These are phyloP conservation scores for Thraustochytrium striatum DNA, from an alignment of 352 stramenopile species.

Conservation along the genomic window DNA sequence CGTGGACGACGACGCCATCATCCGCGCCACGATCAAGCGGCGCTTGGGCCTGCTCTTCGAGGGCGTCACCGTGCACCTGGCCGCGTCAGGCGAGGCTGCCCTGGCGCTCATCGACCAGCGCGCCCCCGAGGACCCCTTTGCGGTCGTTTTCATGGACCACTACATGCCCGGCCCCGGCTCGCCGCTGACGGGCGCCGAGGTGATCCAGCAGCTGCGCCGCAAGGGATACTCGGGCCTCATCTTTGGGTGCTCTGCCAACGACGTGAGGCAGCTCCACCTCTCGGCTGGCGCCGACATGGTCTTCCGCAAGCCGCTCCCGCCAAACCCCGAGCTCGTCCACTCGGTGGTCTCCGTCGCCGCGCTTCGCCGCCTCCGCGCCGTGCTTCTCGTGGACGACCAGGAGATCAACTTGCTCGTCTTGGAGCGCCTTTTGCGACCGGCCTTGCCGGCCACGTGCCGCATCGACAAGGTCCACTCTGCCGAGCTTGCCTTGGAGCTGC, in stretches of 20 bases:
- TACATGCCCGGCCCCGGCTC: conserved; percentile 58
- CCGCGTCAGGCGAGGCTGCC: conserved; percentile 55
- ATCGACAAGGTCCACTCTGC: no score
- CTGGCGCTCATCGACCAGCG: no score
- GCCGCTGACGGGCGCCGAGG: conserved; percentile 57
- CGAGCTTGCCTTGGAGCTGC: no score
- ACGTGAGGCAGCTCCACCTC: conserved; percentile 55
- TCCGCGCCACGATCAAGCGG: conserved; percentile 54
- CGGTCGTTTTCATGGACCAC: conserved; percentile 58
- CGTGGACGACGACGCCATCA: conserved; percentile 57
- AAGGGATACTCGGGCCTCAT: conserved; percentile 52
- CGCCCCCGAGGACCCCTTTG: conserved; percentile 26
- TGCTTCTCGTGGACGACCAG: no score
- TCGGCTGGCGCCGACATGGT: conserved; percentile 56
- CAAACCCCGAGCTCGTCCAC: no score
- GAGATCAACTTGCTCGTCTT: no score
- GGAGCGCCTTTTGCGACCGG: no score
- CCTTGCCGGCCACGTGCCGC: no score
- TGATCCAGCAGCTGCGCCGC: conserved; percentile 51
- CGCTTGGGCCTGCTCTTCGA: conserved; percentile 48
- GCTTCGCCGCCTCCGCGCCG: no score
- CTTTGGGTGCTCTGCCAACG: conserved; percentile 57
- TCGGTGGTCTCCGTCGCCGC: no score
- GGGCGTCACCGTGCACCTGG: conserved; percentile 53
- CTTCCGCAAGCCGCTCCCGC: conserved; percentile 59